Evolutionary conservation across 352 stramenopile species (phyloP).

Genomic region (Blastocystis hominis): DNA sequence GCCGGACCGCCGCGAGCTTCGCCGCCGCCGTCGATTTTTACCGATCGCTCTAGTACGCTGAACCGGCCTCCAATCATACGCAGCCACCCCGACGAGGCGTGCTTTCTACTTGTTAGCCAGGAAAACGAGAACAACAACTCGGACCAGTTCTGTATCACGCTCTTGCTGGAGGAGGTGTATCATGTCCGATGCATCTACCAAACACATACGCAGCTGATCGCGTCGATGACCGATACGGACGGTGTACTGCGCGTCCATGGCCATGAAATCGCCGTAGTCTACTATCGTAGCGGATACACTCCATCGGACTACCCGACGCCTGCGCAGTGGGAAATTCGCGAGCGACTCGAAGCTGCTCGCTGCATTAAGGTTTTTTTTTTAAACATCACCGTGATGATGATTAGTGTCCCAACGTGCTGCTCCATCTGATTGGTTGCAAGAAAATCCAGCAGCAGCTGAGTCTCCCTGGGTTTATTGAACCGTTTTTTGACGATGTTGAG

Average conservation of each 20-base stretch:
- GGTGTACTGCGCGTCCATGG: conserved; percentile 49
- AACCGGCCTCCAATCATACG: not conserved
- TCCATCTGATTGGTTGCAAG: conserved; percentile 91
- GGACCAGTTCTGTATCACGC: not conserved
- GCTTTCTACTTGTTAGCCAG: conserved; percentile 10
- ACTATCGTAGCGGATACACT: conserved; percentile 88
- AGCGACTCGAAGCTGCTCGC: conserved; percentile 75
- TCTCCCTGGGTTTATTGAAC: conserved; percentile 71
- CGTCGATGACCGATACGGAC: not conserved
- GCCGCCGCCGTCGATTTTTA: not conserved
- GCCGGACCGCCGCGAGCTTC: not conserved
- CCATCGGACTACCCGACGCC: conserved; percentile 83
- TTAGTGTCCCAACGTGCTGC: conserved; percentile 84
- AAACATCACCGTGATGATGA: conserved; percentile 57
- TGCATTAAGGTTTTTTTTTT: conserved; percentile 74
- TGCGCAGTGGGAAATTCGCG: conserved; percentile 76
- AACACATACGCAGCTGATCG: not conserved
- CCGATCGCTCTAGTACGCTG: not conserved
- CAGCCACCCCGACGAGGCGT: not conserved
- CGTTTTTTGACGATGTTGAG: conserved; percentile 68
- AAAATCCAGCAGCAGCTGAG: conserved; percentile 93
- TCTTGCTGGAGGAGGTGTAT: not conserved
- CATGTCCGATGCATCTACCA: conserved; percentile 14
- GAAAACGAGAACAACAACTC: conserved; percentile 10
- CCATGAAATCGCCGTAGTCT: conserved; percentile 79